A percentile compares a stretch with the other conserved stretches of the same genome.
Evolutionary conservation across 1,284 basidiomycete species (phyloP).

Genomic region (Trametes sp.): DNA sequence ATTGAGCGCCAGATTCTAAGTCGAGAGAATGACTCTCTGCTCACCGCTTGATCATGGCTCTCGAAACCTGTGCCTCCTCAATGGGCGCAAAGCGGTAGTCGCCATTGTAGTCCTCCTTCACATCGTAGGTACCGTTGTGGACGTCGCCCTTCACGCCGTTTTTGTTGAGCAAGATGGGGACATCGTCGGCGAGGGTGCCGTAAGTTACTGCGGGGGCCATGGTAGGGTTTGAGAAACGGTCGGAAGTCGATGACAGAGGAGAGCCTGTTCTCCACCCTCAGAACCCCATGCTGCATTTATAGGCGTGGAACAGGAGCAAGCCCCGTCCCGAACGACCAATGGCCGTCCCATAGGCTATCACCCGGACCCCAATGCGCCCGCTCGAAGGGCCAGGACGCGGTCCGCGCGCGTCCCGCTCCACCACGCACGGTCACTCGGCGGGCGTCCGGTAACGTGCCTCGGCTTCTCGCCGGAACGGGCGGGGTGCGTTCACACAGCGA

Average conservation of each 20-base stretch:
- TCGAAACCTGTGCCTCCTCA: conserved; percentile 78
- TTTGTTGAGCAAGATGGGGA: conserved; percentile 37
- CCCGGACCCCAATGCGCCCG: conserved; percentile 13
- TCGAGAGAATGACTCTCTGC: conserved; percentile 25
- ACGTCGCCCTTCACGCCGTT: conserved; percentile 32
- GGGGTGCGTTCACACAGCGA: conserved; percentile 18
- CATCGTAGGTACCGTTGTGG: conserved; percentile 39
- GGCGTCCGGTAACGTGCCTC: conserved; percentile 14
- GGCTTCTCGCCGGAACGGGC: conserved; percentile 22
- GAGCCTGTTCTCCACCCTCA: neutral
- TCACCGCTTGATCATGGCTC: conserved; percentile 82
- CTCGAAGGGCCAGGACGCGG: conserved; percentile 7
- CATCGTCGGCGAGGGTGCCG: conserved; percentile 34
- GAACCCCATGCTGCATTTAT: conserved; percentile 19
- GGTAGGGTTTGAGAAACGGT: conserved; percentile 4
- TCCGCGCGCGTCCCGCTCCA: conserved; percentile 18
- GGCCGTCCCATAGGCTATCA: neutral
- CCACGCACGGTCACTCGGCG: conserved; percentile 20
- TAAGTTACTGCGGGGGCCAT: conserved; percentile 46
- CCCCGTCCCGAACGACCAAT: neutral
- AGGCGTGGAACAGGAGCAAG: conserved; percentile 6
- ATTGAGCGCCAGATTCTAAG: neutral
- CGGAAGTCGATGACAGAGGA: conserved; percentile 4
- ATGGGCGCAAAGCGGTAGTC: conserved; percentile 77
- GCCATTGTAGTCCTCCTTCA: conserved; percentile 63